Conservation (phyloP, 2,329 filamentous ascomycete genomes). For the Fusarium verrucosum region DNA sequence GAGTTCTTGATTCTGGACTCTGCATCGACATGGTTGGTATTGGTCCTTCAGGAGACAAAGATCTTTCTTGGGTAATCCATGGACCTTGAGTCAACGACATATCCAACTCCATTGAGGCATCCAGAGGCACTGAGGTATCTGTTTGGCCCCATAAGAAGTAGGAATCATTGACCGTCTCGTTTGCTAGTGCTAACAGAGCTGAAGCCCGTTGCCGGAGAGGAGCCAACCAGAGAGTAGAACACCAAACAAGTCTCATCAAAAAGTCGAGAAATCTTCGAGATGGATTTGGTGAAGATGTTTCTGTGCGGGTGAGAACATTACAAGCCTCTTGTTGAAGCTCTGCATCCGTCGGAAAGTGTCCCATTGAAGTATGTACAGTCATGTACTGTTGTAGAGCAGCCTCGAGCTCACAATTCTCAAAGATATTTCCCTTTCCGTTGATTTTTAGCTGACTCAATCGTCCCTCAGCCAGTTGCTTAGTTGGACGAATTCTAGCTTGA, state of each 20-base stretch:
- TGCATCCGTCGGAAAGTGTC: conserved; percentile 23
- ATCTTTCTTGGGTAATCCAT: conserved; percentile 18
- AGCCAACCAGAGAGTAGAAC: conserved; percentile 23
- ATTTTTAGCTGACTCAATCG: conserved; percentile 31
- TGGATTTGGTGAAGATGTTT: conserved; percentile 6
- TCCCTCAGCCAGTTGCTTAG: conserved; percentile 24
- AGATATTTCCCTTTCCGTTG: conserved; percentile 33
- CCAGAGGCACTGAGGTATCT: background rate
- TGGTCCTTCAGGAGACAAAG: conserved; percentile 11
- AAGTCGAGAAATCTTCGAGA: conserved; percentile 29
- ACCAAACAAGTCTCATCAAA: conserved; percentile 28
- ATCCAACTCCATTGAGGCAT: conserved; percentile 19
- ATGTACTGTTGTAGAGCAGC: conserved; percentile 24
- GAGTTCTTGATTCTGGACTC: background rate
- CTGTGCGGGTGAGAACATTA: conserved; percentile 2
- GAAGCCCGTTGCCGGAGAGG: conserved; percentile 19
- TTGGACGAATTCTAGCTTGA: conserved; percentile 23
- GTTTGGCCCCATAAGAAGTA: conserved; percentile 13
- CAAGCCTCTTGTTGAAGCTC: conserved; percentile 34
- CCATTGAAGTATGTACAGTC: conserved; percentile 14
- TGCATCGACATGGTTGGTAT: conserved; percentile 11
- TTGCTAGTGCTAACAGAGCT: background rate
- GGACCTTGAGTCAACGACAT: conserved; percentile 5
- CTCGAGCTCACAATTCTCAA: conserved; percentile 35
- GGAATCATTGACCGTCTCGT: conserved; percentile 6